Base-by-base conservation (phyloP, 1,139 yeast genomes). In the Keqinozyma sinolaborantium region DNA sequence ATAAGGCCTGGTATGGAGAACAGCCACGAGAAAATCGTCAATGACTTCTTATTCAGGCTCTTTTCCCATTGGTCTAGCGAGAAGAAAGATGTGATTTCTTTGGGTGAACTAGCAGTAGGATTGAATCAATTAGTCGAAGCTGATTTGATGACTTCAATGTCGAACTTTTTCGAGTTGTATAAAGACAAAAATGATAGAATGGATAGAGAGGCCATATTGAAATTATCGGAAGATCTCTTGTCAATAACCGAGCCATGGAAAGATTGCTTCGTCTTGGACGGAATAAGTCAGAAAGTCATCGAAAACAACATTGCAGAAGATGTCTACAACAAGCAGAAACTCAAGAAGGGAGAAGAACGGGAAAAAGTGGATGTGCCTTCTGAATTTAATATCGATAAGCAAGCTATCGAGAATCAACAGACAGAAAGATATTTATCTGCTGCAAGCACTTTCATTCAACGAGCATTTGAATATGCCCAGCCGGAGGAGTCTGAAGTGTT, bases 391-490 rank as follows among this genome's bases (percentile, higher is more conserved):
- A 73, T 81, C 28, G 84, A 82, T 47, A 75, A 72, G 45, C 79
- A 77, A 31, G 70, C 70, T 38, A 73, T 85, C 42, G 79, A 76
- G 44, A 73, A 73, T 32, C 82, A 77, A 47, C 97, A 88, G 54
- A 63, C 81, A 10, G 94, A 85, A 40, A 65, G 96, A 39, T 92
- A 88, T 48, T 64, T 92, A 21, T 74, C 87, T 2, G 94, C 96
- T 0, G 95, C 95, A 3, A 84, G 95, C 39, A 79, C 77, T 15
- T 92, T 92, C 46, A 77, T 92, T 34, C 88, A 86, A 53, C 66
- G 95, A 33, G 87, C 95, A 0, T 88, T 88, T 56, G 95, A 90
- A 48, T 92, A 85, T 56, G 95, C 96, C 0, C 83, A 80, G 41
- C 90, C 95, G 0, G 60, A 54, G 29, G 16, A 14, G 5, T 76